Evolutionary conservation across 805 yeast species (phyloP).

Genomic region (Saccharomycopsis malanga): DNA sequence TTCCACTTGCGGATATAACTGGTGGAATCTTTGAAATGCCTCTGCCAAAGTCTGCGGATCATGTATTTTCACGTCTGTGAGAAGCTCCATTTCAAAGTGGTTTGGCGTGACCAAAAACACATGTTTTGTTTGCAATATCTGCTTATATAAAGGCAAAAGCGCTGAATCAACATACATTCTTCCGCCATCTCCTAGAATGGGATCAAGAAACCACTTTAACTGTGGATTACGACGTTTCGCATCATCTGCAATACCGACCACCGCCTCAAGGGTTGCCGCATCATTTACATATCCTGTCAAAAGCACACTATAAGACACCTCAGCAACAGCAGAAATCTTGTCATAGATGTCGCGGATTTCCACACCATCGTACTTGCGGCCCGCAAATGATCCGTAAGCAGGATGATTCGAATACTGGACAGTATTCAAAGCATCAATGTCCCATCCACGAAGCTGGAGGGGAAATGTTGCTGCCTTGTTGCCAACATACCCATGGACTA

Average conservation of each 20-base stretch:
- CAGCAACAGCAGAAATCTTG: constrained; percentile 47
- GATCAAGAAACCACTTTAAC: constrained; percentile 68
- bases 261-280: constrained; percentile 44
- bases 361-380: constrained; percentile 41
- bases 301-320: constrained; percentile 52
- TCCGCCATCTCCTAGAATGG: constrained; percentile 91
- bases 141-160: constrained; percentile 45
- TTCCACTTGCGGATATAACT: constrained; percentile 37
- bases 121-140: constrained; percentile 32
- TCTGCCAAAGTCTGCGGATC: constrained; percentile 32
- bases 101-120: constrained; percentile 61
- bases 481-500: constrained; percentile 93
- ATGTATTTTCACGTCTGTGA: constrained; percentile 41
- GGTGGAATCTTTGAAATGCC: constrained; percentile 38
- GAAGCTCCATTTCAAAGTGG: constrained; percentile 63
- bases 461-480: constrained; percentile 89
- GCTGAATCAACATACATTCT: constrained; percentile 61
- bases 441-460: constrained; percentile 81
- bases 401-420: constrained; percentile 90
- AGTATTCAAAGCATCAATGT: constrained; percentile 83
- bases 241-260: constrained; percentile 33
- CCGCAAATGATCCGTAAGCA: constrained; percentile 67
- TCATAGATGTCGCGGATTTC: constrained; percentile 42
- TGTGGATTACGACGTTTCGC: constrained; percentile 3
- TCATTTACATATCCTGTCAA: constrained; percentile 78